phyloP scores from a whole-genome alignment of 345 rosid species.

The Jatropha curcas region DNA sequence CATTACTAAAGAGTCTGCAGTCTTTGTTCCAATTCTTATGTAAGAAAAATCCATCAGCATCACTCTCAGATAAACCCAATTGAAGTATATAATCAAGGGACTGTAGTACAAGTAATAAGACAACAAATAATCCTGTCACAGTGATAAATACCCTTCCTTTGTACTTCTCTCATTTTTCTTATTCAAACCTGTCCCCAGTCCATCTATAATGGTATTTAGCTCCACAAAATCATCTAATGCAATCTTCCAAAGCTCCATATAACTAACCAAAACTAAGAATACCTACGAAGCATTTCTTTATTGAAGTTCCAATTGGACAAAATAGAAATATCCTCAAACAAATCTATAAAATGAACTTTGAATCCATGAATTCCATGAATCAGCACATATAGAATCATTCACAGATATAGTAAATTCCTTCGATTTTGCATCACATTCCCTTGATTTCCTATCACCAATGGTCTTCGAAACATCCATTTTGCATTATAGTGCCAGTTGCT shows the following conservation, averaged over 20 bases:
- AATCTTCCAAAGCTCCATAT: constrained; percentile 78
- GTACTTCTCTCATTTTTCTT: constrained; percentile 35
- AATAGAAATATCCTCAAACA: constrained; percentile 78
- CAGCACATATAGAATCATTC: constrained; percentile 34
- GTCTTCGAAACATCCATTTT: too few relatives aligned
- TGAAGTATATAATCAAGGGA: constrained; percentile 86
- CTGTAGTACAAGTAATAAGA: constrained; percentile 87
- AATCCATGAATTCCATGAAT: constrained; percentile 81
- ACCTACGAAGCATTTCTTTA: constrained; percentile 85
- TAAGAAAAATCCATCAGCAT: constrained; percentile 87
- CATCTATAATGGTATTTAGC: constrained; percentile 53
- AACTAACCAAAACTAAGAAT: constrained; percentile 73
- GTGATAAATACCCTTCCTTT: constrained; percentile 49
- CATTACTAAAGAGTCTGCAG: constrained; percentile 64
- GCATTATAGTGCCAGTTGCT: too few relatives aligned
- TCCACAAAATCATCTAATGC: constrained; percentile 60
- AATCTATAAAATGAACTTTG: constrained; percentile 83
- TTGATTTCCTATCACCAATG: too few relatives aligned
- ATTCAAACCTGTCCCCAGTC: constrained; percentile 39
- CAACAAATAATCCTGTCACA: constrained; percentile 73
- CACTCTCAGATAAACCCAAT: constrained; percentile 67
- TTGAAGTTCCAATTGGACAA: constrained; percentile 66
- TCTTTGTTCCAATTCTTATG: constrained; percentile 91
- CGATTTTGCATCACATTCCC: constrained; percentile 35
- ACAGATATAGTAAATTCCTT: constrained; percentile 35